Conservation (phyloP, 306 rosid genomes). For the Cicer chorassanicum region DNA sequence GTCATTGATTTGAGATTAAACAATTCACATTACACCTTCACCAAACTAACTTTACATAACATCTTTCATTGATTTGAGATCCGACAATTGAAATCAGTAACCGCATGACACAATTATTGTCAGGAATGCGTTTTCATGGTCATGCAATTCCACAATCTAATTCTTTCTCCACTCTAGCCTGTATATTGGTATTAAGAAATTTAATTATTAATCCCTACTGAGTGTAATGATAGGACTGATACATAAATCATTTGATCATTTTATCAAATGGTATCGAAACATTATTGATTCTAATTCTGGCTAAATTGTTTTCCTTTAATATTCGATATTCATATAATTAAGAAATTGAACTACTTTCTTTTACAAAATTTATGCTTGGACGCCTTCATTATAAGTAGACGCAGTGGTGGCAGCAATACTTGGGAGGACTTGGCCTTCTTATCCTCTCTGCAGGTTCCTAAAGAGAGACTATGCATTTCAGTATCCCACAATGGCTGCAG, state of each 20-base stretch:
- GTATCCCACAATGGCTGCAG: neutral
- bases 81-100: neutral
- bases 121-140: neutral
- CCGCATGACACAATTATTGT: neutral
- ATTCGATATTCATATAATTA: neutral
- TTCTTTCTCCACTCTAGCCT: neutral
- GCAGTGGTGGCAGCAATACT: neutral
- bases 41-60: neutral
- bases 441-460: neutral
- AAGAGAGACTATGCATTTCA: slow-evolving; percentile 3
- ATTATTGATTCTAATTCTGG: neutral
- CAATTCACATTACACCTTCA: neutral
- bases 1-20: neutral
- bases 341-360: slow-evolving; percentile 1
- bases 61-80: neutral
- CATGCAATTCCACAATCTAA: neutral
- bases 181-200: neutral
- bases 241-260: neutral
- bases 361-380: neutral
- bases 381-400: neutral
- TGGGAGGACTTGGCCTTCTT: neutral
- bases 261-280: neutral
- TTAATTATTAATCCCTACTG: neutral
- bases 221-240: neutral
- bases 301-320: neutral